A percentile compares a stretch with the other conserved stretches of the same genome.
These are phyloP conservation scores for Tolypocladium album DNA, from an alignment of 2,329 filamentous ascomycete genomes.

Conservation along the genomic window DNA sequence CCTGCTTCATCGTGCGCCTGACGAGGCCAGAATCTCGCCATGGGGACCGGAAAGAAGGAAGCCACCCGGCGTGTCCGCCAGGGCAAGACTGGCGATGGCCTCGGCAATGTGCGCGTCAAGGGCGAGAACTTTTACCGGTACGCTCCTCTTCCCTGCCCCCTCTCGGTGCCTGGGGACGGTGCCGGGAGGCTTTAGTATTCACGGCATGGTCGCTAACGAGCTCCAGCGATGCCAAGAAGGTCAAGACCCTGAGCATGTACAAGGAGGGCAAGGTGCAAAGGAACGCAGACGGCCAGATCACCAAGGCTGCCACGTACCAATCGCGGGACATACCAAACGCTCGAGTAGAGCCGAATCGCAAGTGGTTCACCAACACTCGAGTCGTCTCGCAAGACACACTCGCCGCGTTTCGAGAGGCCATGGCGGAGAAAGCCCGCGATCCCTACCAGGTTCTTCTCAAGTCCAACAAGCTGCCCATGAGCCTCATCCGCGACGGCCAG, in stretches of 20 bases:
- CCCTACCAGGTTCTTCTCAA: slow-evolving; percentile 94
- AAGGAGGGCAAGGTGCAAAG: slow-evolving; percentile 77
- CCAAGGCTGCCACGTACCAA: slow-evolving; percentile 75
- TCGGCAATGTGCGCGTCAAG: slow-evolving; percentile 85
- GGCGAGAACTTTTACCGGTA: slow-evolving; percentile 97
- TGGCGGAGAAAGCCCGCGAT: slow-evolving; percentile 80
- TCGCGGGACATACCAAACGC: slow-evolving; percentile 72
- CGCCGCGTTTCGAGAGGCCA: slow-evolving; percentile 77
- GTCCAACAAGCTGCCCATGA: slow-evolving; percentile 95
- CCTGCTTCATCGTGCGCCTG: not conserved
- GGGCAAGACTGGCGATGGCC: slow-evolving; percentile 75
- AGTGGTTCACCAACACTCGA: slow-evolving; percentile 95
- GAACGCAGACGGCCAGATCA: slow-evolving; percentile 75
- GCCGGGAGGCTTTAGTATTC: not conserved
- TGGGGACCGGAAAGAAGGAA: slow-evolving; percentile 93
- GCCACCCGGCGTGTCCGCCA: slow-evolving; percentile 70
- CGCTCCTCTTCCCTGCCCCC: slow-evolving; percentile 10
- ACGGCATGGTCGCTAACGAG: slow-evolving; percentile 6
- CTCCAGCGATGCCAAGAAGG: slow-evolving; percentile 61
- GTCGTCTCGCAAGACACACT: slow-evolving; percentile 83
- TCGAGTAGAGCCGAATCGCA: slow-evolving; percentile 87
- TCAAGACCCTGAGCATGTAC: slow-evolving; percentile 81
- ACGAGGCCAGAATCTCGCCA: slow-evolving; percentile 26
- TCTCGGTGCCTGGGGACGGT: not conserved
- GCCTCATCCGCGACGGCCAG: slow-evolving; percentile 72